Evolutionary conservation across 1,284 basidiomycete species (phyloP), one percentile per base, ranked within the genome.

Genomic region (Cerioporus squamosus): DNA sequence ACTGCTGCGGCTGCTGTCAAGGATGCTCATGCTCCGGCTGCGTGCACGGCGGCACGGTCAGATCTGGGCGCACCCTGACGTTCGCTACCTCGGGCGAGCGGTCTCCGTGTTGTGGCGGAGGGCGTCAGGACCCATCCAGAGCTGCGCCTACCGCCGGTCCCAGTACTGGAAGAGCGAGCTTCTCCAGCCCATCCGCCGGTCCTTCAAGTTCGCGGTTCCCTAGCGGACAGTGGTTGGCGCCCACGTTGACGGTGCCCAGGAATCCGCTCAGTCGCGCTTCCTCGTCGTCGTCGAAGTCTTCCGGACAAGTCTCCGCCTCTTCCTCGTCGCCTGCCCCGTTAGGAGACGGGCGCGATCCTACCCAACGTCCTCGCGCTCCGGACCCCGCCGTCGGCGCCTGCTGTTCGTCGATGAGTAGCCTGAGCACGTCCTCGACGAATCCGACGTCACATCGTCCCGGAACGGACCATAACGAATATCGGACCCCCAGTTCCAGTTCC

Each of bases 1-100:
- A 72, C 48, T 74, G 71, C 49, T 71, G 69, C 55, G 71, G 73
- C 3, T 70, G 71, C 44, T 72, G 75, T 55, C 70, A 73, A 36
- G 73, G 74, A 17, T 72, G 72, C 47, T 55, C 70, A 33, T 74
- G 74, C 48, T 64, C 66, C 26, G 63, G 62, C 12, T 70, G 66
- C 49, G 58, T 60, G n/a, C 68, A 68, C 60, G 49, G 63, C 26
- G 53, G 59, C 29, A 54, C 43, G 6, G 33, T 4, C 2, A 12
- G 33, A 5, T 56, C 60, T 44, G 58, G 55, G 17, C 57, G 65
- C 22, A 66, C 63, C 10, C 53, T 72, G 9, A 71, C 70, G 18
- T 74, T 71, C 52, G 71, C 73, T 2, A 62, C 67, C 5, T 73
- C 72, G 2, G 72, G 71, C 7, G 72, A 72, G 61, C 45, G 72